Base-by-base conservation (phyloP, 1,284 basidiomycete genomes). In the Chondrostereum purpureum region DNA sequence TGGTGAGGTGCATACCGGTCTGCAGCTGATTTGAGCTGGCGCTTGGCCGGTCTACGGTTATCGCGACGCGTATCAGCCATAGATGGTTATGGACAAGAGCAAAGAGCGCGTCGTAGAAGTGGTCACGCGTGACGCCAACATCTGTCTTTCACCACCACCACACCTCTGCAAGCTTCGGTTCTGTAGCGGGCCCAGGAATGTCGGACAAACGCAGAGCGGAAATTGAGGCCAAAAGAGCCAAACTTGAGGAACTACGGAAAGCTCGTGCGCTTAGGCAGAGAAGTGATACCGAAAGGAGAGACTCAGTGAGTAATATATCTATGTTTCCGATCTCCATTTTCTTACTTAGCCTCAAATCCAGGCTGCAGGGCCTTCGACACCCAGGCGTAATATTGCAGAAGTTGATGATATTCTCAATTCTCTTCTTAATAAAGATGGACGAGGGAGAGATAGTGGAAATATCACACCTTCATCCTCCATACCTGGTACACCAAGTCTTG, bases 191-290 rank as follows among this genome's bases (percentile, higher is more conserved):
- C n/a, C n/a, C n/a, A n/a, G n/a, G n/a, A n/a, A 61, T 63, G 58
- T 61, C 59, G 16, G 71, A 72, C 46, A 61, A 65, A 47, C 73
- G 84, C 33, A 66, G 81, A 56, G 77, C 83, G 56, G 93, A 97
- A 67, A 90, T 98, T 51, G 92, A 94, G 65, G 89, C 86, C 34
- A 99, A 98, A 67, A 75, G 85, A 49, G 80, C 83, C 5, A 93
- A 92, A 64, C 81, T 98, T 35, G 90, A 81, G 39, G 90, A 93
- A 53, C 73, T 93, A 21, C 75, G 85, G 49, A 78, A 81, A 57
- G 84, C 80, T 5, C 64, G 89, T 34, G 78, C 78, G 39, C 80
- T 85, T 50, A 72, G 88, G 50, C 77, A 84, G 57, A 75, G 70
- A 45, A 72, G 69, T 45, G 80, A 81, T 37, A 69, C 65, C 22